Evolutionary conservation across 129 eudicot genomes (phyloP), one percentile per base, ranked within the genome.

Genomic region (Helianthus annuus): DNA sequence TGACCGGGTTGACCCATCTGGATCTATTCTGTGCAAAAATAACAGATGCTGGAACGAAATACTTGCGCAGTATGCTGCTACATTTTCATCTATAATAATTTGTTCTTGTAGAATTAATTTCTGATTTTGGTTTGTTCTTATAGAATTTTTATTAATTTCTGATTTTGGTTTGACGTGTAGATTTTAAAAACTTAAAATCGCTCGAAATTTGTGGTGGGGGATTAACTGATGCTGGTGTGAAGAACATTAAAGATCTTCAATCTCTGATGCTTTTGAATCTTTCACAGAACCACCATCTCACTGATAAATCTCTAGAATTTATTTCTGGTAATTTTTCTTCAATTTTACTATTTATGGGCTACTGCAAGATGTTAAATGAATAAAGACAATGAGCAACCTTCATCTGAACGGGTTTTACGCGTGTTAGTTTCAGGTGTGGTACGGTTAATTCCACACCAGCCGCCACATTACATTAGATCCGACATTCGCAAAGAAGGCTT

Each of bases 151-250:
- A 36, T 1, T 4, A 32, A 12, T 36, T 6, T 49, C 6, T 46
- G 27, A 59, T 24, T 48, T 72, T 38, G 64, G 10, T 61, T 77
- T 36, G 76, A 27, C 14, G 0, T 80, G 46, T 64, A 95, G 99
- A 74, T 83, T 81, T 91, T 64, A 95, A 88, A 77, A 88, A 88
- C 54, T 78, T 95, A 52, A 83, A 85, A 36, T 88, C 97, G 22
- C 85, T 95, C 59, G 99, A 95, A 84, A 85, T 95, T 14, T 95
- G 99, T 68, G 91, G 99, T 6, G 97, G 99, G 10, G 94, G 94
- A 42, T 65, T 95, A 72, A 90, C 97, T 7, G 99, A 95, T 82
- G 85, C 81, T 8, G 99, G 99, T 72, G 99, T 95, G 78, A 95
- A 91, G 70, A 95, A 95, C 77, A 90, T 95, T 34, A 91, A 95